Evolutionary conservation across 495 filamentous ascomycete species (phyloP).

Genomic region (Talaromyces thailandensis): DNA sequence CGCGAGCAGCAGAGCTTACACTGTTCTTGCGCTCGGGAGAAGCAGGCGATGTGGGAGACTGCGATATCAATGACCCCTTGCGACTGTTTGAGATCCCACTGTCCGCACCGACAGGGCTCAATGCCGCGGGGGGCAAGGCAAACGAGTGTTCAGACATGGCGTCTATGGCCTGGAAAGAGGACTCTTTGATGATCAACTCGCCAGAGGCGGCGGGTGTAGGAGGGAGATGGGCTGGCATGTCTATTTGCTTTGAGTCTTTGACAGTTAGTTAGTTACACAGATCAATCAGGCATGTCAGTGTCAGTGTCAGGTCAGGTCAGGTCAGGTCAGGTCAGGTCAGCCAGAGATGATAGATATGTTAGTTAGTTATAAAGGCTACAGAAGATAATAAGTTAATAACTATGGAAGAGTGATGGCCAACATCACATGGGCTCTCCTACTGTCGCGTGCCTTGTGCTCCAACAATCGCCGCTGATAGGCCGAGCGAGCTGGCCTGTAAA

Average conservation of each 20-base stretch:
- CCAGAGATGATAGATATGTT: no score
- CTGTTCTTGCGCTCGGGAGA: conserved; percentile 29
- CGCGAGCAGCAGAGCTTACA: conserved; percentile 32
- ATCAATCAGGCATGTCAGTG: neutral
- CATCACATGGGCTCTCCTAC: conserved; percentile 7
- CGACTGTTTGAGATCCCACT: conserved; percentile 19
- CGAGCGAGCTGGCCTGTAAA: neutral
- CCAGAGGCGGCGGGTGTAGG: conserved; percentile 81
- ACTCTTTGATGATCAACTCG: conserved; percentile 70
- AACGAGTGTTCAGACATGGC: conserved; percentile 54
- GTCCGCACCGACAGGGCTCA: conserved; percentile 28
- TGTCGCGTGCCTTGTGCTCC: conserved; percentile 40
- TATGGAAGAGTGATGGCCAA: neutral
- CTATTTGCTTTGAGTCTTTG: neutral
- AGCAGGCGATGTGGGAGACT: conserved; percentile 46
- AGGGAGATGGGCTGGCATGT: conserved; percentile 61
- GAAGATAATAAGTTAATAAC: neutral
- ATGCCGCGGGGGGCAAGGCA: conserved; percentile 75
- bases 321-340: no score
- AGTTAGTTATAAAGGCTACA: no score
- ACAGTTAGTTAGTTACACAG: neutral
- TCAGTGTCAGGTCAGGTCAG: neutral
- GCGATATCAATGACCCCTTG: conserved; percentile 28
- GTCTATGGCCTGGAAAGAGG: conserved; percentile 30
- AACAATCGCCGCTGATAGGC: conserved; percentile 4